Evolutionary conservation across 495 filamentous ascomycete genomes (phyloP), one percentile per base, ranked within the genome.

Genomic region (Aspergillus leporis): DNA sequence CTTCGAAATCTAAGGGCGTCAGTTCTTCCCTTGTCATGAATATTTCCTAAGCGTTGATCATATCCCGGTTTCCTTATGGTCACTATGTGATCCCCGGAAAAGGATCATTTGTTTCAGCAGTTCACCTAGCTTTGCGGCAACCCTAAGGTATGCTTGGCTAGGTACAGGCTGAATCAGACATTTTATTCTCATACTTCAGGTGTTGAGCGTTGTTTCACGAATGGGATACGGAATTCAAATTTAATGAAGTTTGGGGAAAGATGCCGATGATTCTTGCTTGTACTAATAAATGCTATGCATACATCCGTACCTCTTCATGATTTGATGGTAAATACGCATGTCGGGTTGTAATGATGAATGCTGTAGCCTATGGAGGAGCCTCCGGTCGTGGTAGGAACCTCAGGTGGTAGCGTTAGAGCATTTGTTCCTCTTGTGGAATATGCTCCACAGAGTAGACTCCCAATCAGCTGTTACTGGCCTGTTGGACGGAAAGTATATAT

Each of bases 181-280:
- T 54, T 22, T 47, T 47, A 23, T 54, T 60, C 58, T 60, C 58
- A 55, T 51, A 55, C 45, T 55, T 60, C 58, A 51, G 52, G 47
- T 55, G 38, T 59, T 59, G 57, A 59, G 57, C 57, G 47, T 56
- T 56, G 30, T 38, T 56, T 58, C 55, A 62, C 53, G 60, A 60
- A 62, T 58, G 43, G 60, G 50, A 49, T 58, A 62, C 60, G 60
- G 53, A 54, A 53, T 57, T 53, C 23, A 47, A 36, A 54, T 51
- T 54, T 57, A 18, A 50, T 22, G 46, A 38, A n/a, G 43, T 47
- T 47, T n/a, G 18, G 43, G 43, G 16, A 19, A 28, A 23, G 23
- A 23, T 47, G 43, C 43, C 43, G 21, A 38, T 43, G 30, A 36
- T 40, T 14, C 32, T 54, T 54, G 51, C 32, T 54, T 54, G 51